Evolutionary conservation across 2,329 filamentous ascomycete genomes (phyloP).

Genomic region (Davidsoniella australis): DNA sequence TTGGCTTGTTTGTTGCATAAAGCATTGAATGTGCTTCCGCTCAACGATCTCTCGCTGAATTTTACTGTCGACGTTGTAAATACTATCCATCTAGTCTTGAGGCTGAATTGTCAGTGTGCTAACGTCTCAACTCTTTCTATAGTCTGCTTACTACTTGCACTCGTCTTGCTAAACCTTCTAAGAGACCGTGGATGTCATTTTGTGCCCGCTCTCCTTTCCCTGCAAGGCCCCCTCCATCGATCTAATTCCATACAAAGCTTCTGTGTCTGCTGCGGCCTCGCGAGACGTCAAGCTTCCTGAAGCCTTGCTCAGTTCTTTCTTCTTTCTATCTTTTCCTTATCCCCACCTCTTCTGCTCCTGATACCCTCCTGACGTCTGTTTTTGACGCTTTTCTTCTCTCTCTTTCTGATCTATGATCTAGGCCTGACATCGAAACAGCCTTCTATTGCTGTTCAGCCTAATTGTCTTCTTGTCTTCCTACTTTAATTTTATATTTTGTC

Average conservation of each 20-base stretch:
- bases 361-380: conserved; percentile 10
- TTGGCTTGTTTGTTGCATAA: no score
- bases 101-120: neutral
- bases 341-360: neutral
- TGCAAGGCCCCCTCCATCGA: neutral
- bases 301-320: conserved; percentile 5
- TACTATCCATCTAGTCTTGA: neutral
- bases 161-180: neutral
- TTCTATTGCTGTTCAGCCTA: neutral
- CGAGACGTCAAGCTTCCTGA: conserved; percentile 4
- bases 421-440: no score
- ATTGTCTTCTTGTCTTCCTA: neutral
- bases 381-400: conserved; percentile 4
- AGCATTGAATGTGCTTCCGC: no score
- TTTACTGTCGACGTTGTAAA: no score
- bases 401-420: neutral
- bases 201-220: conserved; percentile 5
- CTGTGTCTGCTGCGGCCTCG: conserved; percentile 5
- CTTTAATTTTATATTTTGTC: conserved; percentile 2
- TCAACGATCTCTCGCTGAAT: no score
- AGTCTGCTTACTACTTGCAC: neutral
- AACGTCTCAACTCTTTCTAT: neutral
- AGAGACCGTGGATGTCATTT: conserved; percentile 1
- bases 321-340: conserved; percentile 3
- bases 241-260: conserved; percentile 11